phyloP scores from a whole-genome alignment of 108 stramenopile genomes.

The Licmophora abbreviata region DNA sequence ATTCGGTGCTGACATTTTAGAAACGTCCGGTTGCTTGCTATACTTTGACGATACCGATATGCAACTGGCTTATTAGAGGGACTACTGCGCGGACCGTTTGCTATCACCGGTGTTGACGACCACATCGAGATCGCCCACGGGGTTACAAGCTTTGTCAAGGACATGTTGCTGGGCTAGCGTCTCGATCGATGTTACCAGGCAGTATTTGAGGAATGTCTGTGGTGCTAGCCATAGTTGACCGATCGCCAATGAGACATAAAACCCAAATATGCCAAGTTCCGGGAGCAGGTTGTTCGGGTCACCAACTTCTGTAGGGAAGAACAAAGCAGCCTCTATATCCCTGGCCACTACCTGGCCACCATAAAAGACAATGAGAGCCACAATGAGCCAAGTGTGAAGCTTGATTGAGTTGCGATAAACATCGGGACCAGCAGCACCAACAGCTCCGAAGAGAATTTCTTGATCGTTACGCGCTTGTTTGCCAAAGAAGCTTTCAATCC shows the following conservation, averaged over 20 bases:
- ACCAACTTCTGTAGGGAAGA: conserved; percentile 4
- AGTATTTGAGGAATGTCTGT: conserved; percentile 24
- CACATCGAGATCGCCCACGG: no score
- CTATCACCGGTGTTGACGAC: no score
- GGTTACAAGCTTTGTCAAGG: background rate
- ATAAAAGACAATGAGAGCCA: conserved; percentile 23
- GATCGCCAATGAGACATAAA: conserved; percentile 8
- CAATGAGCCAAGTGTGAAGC: conserved; percentile 27
- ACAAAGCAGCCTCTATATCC: conserved; percentile 14
- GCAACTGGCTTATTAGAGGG: no score
- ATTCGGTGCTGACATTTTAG: no score
- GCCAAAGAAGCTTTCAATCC: conserved; percentile 14
- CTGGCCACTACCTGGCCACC: conserved; percentile 23
- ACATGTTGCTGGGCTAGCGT: background rate
- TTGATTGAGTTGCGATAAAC: conserved; percentile 29
- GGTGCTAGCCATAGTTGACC: conserved; percentile 26
- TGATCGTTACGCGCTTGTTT: conserved; percentile 15
- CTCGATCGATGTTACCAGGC: conserved; percentile 24
- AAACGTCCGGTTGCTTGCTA: no score
- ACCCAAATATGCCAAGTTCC: conserved; percentile 16
- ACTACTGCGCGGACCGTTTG: no score
- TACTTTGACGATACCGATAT: no score
- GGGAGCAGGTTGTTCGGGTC: conserved; percentile 14
- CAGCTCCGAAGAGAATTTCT: conserved; percentile 26
- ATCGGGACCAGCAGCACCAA: conserved; percentile 17